These are phyloP conservation scores for Dichotomocladium elegans DNA, from an alignment of 371 early-diverging fungal species.

Conservation along the genomic window DNA sequence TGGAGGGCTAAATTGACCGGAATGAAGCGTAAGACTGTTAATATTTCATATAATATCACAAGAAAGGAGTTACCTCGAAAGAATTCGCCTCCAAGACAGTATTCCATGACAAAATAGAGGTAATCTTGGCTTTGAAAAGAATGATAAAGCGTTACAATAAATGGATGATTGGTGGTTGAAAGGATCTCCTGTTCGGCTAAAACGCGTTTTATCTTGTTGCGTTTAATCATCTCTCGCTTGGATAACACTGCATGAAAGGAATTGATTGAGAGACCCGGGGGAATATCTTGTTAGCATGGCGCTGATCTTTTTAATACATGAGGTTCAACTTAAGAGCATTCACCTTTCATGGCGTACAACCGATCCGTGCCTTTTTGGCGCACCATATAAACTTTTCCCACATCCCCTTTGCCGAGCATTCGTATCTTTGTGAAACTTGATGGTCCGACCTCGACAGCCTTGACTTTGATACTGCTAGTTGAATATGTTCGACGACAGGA, in stretches of 20 bases:
- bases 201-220: slow-evolving; percentile 94
- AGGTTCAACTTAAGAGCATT: too few relatives aligned
- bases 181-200: slow-evolving; percentile 95
- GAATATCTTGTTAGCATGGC: background rate
- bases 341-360: slow-evolving; percentile 95
- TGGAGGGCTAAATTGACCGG: slow-evolving; percentile 76
- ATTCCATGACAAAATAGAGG: slow-evolving; percentile 97
- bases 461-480: slow-evolving; percentile 74
- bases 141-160: slow-evolving; percentile 97
- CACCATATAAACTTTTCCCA: slow-evolving; percentile 94
- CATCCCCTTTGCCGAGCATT: slow-evolving; percentile 93
- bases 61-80: slow-evolving; percentile 63
- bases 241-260: slow-evolving; percentile 72
- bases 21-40: too few relatives aligned
- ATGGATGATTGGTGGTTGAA: slow-evolving; percentile 90
- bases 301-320: slow-evolving; percentile 19
- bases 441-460: slow-evolving; percentile 77
- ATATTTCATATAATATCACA: background rate
- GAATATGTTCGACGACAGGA: slow-evolving; percentile 63
- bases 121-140: slow-evolving; percentile 94
- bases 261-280: background rate
- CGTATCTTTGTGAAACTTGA: slow-evolving; percentile 78
- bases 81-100: slow-evolving; percentile 98
- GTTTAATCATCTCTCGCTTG: slow-evolving; percentile 92
- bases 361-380: slow-evolving; percentile 79